Conservation (phyloP, 345 rosid genomes). For the Salix brachista region DNA sequence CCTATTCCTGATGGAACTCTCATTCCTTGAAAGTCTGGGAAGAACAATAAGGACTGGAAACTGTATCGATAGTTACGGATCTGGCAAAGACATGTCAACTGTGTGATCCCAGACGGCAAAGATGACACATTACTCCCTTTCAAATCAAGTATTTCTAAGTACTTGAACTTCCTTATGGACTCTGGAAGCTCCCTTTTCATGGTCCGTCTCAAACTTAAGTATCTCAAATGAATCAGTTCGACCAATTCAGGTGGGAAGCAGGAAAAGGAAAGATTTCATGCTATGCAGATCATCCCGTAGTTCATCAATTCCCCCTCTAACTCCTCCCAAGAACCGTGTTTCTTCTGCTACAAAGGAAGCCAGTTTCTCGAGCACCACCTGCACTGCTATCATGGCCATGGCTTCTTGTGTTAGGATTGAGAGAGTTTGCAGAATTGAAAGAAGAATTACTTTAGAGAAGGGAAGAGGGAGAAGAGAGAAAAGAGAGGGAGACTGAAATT, state of each 20-base stretch:
- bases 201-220: conserved; percentile 7
- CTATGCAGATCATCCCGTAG: conserved; percentile 1
- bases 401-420: too few species aligned
- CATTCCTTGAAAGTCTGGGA: conserved; percentile 5
- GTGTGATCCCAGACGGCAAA: conserved; percentile 4
- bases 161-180: conserved; percentile 6
- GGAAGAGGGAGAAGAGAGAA: too few species aligned
- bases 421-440: too few species aligned
- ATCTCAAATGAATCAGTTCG: neutral
- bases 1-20: conserved; percentile 11
- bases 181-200: conserved; percentile 1
- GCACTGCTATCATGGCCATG: conserved; percentile 10
- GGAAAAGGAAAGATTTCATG: conserved; percentile 8
- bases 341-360: neutral
- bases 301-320: neutral
- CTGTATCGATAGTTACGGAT: neutral
- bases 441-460: too few species aligned
- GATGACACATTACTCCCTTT: conserved; percentile 1
- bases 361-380: conserved; percentile 2
- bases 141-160: conserved; percentile 12
- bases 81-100: conserved; percentile 5
- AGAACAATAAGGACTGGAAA: neutral
- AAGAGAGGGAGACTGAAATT: too few species aligned
- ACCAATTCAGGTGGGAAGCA: neutral
- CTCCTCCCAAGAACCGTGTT: conserved; percentile 5